phyloP scores from a whole-genome alignment of 768 basidiomycete genomes.

The Obba rivulosa region DNA sequence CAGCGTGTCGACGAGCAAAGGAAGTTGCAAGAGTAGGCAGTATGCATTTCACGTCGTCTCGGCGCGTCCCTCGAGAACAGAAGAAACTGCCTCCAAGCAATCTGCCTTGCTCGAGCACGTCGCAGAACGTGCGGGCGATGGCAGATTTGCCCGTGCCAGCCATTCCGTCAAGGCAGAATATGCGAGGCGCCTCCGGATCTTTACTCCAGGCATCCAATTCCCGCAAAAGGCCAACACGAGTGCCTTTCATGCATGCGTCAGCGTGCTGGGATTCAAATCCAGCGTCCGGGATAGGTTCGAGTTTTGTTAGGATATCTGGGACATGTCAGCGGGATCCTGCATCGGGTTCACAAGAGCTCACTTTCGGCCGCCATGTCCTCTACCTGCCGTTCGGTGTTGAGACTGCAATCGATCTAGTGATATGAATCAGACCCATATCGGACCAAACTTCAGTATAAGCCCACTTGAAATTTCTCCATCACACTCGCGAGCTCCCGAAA shows the following conservation, averaged over 20 bases:
- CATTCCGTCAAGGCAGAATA: constrained; percentile 17
- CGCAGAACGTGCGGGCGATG: constrained; percentile 29
- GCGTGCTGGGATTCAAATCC: no score
- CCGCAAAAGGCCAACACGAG: background rate
- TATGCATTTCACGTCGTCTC: constrained; percentile 1
- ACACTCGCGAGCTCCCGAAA: no score
- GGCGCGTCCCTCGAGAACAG: constrained; percentile 19
- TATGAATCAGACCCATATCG: no score
- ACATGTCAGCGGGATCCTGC: no score
- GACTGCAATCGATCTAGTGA: no score
- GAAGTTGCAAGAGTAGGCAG: constrained; percentile 20
- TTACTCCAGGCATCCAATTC: constrained; percentile 1
- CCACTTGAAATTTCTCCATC: no score
- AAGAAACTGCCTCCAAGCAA: constrained; percentile 29
- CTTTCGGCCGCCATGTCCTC: no score
- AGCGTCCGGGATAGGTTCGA: no score
- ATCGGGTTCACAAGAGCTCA: no score
- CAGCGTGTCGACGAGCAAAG: constrained; percentile 3
- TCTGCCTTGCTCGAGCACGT: constrained; percentile 10
- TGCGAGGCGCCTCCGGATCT: background rate
- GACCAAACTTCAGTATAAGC: no score
- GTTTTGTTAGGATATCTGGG: no score
- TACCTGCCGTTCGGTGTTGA: no score
- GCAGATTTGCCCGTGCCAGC: constrained; percentile 35
- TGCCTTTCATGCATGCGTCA: background rate